Conservation (phyloP, 2,329 filamentous ascomycete genomes). For the Cytospora leucostoma region DNA sequence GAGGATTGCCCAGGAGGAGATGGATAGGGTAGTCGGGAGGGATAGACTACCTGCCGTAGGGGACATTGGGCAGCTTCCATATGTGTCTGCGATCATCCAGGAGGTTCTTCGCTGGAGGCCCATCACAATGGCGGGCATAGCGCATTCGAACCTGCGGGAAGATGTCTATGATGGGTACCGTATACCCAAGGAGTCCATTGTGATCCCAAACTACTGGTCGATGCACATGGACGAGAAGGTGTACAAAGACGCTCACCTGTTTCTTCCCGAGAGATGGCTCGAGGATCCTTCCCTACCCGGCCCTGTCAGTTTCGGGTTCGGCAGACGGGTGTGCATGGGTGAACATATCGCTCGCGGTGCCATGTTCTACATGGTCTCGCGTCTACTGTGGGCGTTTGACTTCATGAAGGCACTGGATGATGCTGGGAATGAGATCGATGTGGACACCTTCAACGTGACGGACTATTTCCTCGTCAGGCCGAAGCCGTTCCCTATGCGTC, state of each 20-base stretch:
- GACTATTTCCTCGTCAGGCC: conserved; percentile 14
- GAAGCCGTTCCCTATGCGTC: conserved; percentile 1
- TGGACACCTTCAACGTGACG: neutral
- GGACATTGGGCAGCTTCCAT: conserved; percentile 39
- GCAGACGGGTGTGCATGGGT: conserved; percentile 45
- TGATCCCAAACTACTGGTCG: conserved; percentile 40
- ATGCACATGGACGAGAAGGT: conserved; percentile 27
- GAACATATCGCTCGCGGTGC: conserved; percentile 51
- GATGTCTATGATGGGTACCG: conserved; percentile 36
- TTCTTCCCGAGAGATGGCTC: conserved; percentile 25
- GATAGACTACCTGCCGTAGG: conserved; percentile 37
- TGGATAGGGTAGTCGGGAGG: conserved; percentile 40
- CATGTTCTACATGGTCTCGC: conserved; percentile 44
- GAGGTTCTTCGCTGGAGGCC: conserved; percentile 43
- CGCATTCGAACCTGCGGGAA: conserved; percentile 36
- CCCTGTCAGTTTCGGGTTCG: conserved; percentile 49
- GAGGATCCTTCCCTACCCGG: conserved; percentile 34
- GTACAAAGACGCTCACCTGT: conserved; percentile 15
- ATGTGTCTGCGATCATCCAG: conserved; percentile 40
- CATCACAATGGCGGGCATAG: conserved; percentile 33
- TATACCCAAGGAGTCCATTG: conserved; percentile 40
- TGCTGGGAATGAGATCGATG: conserved; percentile 25
- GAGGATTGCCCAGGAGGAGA: conserved; percentile 39
- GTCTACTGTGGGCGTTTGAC: conserved; percentile 54
- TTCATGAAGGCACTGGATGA: conserved; percentile 36